Conservation (phyloP, 345 rosid genomes). For the Dipteronia dyeriana region DNA sequence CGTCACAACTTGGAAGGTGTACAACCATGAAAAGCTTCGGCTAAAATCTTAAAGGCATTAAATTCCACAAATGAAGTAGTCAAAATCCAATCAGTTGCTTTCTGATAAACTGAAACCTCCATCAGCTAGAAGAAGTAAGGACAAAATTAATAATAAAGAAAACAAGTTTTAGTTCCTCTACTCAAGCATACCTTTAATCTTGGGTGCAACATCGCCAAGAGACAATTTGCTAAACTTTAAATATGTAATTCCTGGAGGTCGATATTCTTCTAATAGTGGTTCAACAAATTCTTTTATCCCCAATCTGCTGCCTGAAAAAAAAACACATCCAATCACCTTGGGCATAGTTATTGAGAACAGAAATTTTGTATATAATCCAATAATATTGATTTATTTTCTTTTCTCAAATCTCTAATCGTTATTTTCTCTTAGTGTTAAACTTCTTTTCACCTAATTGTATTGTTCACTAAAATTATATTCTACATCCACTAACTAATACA, state of each 20-base stretch:
- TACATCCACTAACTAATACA: neutral
- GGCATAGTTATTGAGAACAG: constrained; percentile 11
- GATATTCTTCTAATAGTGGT: constrained; percentile 91
- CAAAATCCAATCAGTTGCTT: neutral
- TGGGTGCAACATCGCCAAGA: constrained; percentile 94
- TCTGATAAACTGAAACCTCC: neutral
- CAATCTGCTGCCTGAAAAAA: constrained; percentile 84
- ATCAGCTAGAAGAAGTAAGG: neutral
- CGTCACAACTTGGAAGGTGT: neutral
- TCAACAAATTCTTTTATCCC: constrained; percentile 95
- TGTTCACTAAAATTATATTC: neutral
- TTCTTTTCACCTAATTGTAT: neutral
- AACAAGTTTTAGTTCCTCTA: constrained; percentile 10
- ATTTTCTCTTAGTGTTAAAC: neutral
- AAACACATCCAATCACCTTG: constrained; percentile 26
- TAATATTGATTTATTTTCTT: neutral
- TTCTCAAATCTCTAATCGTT: constrained; percentile 1
- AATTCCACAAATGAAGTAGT: neutral
- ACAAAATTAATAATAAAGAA: neutral
- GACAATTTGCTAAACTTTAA: constrained; percentile 85
- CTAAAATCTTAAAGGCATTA: neutral
- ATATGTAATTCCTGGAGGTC: constrained; percentile 95
- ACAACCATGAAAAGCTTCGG: neutral
- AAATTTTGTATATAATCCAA: neutral
- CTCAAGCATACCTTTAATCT: constrained; percentile 78